These are phyloP conservation scores for Botrytis medusae DNA, from an alignment of 2,329 filamentous ascomycete species.

Conservation along the genomic window DNA sequence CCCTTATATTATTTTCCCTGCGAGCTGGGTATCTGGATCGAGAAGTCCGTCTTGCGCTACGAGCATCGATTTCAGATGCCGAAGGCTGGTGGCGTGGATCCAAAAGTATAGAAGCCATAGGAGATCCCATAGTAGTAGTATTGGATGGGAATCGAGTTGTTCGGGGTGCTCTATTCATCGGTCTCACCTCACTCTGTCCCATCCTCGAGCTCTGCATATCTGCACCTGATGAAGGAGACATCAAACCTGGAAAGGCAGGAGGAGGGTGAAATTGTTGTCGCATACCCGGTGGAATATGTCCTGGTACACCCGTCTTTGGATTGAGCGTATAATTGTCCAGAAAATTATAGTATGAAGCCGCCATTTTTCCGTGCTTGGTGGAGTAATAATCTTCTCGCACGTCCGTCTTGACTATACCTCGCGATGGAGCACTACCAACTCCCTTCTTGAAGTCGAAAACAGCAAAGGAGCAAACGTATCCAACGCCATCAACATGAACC, in stretches of 20 bases:
- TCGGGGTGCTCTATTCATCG: conserved; percentile 44
- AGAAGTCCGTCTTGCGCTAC: conserved; percentile 50
- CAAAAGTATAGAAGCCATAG: conserved; percentile 70
- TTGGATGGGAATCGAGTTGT: conserved; percentile 48
- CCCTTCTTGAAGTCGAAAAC: conserved; percentile 96
- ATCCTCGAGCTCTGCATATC: conserved; percentile 56
- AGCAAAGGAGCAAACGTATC: conserved; percentile 95
- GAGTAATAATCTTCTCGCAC: conserved; percentile 90
- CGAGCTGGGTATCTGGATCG: conserved; percentile 48
- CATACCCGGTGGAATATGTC: conserved; percentile 55
- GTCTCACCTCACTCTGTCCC: conserved; percentile 47
- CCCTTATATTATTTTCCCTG: conserved; percentile 49
- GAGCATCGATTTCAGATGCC: conserved; percentile 46
- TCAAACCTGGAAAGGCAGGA: conserved; percentile 70
- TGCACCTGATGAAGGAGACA: conserved; percentile 58
- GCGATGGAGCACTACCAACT: conserved; percentile 53
- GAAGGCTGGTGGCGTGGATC: conserved; percentile 74
- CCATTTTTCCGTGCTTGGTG: conserved; percentile 96
- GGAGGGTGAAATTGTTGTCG: conserved; percentile 70
- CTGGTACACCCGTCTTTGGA: conserved; percentile 64
- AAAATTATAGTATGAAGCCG: conserved; percentile 94
- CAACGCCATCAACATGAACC: conserved; percentile 91
- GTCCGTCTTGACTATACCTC: conserved; percentile 45
- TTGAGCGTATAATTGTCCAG: conserved; percentile 86
- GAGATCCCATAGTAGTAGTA: conserved; percentile 42